These are phyloP conservation scores for Ceratobasidium sp. DNA, from an alignment of 1,284 basidiomycete genomes.

Conservation along the genomic window DNA sequence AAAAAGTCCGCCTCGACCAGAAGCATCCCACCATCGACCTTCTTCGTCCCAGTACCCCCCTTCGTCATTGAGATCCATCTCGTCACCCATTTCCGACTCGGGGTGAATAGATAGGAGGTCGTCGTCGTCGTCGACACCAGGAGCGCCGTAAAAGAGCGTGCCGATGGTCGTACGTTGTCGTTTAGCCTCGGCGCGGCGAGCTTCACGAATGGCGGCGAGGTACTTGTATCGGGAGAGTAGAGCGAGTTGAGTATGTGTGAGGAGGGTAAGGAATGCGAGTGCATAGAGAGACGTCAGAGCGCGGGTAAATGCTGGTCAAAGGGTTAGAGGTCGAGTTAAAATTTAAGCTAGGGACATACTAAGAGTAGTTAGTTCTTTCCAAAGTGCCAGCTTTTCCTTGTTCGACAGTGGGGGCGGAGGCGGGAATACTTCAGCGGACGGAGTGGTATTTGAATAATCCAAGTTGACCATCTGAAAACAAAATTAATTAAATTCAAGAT, in stretches of 20 bases:
- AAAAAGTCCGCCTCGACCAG: slow-evolving; percentile 45
- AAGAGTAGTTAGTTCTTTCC: slow-evolving; percentile 83
- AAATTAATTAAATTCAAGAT: background rate
- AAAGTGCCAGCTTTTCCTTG: slow-evolving; percentile 71
- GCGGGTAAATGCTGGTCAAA: slow-evolving; percentile 76
- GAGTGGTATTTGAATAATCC: slow-evolving; percentile 1
- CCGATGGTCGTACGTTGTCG: slow-evolving; percentile 50
- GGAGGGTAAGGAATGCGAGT: slow-evolving; percentile 76
- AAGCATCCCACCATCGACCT: slow-evolving; percentile 42
- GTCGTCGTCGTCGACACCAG: background rate
- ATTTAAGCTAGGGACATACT: slow-evolving; percentile 57
- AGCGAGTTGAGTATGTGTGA: slow-evolving; percentile 83
- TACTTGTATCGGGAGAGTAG: slow-evolving; percentile 85
- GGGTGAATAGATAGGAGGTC: slow-evolving; percentile 9
- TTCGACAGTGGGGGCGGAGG: slow-evolving; percentile 45
- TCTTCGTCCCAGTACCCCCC: slow-evolving; percentile 46
- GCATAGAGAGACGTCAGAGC: slow-evolving; percentile 86
- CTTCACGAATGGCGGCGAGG: slow-evolving; percentile 69
- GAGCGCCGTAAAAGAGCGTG: slow-evolving; percentile 3
- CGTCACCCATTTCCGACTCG: slow-evolving; percentile 19
- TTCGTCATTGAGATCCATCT: slow-evolving; percentile 42
- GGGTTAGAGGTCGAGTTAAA: background rate
- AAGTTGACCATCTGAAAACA: slow-evolving; percentile 25
- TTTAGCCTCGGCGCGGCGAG: slow-evolving; percentile 65
- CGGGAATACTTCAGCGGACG: slow-evolving; percentile 20